These are phyloP conservation scores for Daedaleopsis nitida DNA, from an alignment of 768 basidiomycete species.

Conservation along the genomic window DNA sequence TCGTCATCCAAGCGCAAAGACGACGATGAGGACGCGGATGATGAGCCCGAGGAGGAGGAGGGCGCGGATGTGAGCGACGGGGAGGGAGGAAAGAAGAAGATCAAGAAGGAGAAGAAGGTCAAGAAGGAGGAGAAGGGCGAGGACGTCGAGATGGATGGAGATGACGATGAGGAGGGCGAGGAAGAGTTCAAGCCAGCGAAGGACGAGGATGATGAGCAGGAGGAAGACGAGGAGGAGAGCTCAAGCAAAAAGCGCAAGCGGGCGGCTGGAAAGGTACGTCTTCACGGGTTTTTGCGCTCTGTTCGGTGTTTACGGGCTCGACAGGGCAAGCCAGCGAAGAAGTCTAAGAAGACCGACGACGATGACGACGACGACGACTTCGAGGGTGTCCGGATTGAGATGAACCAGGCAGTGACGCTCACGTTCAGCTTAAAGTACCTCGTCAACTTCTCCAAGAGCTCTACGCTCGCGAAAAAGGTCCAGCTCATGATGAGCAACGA, in stretches of 20 bases:
- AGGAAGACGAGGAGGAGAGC: conserved; percentile 37
- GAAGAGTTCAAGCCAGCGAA: conserved; percentile 38
- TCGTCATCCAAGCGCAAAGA: conserved; percentile 35
- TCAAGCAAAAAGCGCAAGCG: conserved; percentile 69
- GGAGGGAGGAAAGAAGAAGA: conserved; percentile 35
- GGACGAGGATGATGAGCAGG: conserved; percentile 35
- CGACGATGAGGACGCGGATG: conserved; percentile 47
- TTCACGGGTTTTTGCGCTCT: background rate
- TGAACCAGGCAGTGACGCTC: conserved; percentile 88
- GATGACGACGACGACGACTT: conserved; percentile 52
- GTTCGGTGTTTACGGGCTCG: background rate
- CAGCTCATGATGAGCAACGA: conserved; percentile 91
- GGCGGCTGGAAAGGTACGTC: conserved; percentile 47
- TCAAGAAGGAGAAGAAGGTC: conserved; percentile 49
- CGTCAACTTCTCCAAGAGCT: conserved; percentile 93
- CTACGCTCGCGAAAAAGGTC: conserved; percentile 69
- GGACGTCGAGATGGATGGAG: conserved; percentile 35
- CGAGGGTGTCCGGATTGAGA: conserved; percentile 73
- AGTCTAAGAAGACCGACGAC: conserved; percentile 51
- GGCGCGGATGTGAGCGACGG: conserved; percentile 50
- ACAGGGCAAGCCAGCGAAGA: conserved; percentile 50
- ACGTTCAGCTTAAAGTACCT: conserved; percentile 98
- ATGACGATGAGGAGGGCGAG: conserved; percentile 42
- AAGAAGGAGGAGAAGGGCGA: conserved; percentile 53
- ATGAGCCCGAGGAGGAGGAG: conserved; percentile 44